Percentiles rank a stretch among this genome's conserved stretches.
Conservation (phyloP, 805 yeast genomes). For the Hanseniaspora taiwanica region DNA sequence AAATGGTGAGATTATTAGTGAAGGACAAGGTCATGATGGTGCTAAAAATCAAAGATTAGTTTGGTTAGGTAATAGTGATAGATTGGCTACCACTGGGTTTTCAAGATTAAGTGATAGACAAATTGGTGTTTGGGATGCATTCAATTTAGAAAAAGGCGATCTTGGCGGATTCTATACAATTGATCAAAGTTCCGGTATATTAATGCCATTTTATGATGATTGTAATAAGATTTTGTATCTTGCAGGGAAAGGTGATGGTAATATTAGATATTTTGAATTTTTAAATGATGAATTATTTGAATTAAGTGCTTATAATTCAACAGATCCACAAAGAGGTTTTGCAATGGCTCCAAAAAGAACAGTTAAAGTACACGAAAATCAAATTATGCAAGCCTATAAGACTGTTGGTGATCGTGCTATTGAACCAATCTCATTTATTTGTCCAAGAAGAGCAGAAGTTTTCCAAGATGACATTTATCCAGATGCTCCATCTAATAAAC, state of each 20-base stretch:
- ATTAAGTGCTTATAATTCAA: conserved; percentile 78
- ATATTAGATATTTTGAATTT: conserved; percentile 85
- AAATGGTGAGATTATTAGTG: conserved; percentile 52
- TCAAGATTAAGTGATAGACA: conserved; percentile 89
- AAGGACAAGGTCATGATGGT: conserved; percentile 85
- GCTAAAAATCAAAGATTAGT: conserved; percentile 80
- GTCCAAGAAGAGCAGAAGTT: conserved; percentile 86
- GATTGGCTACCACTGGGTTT: conserved; percentile 89
- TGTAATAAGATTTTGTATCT: conserved; percentile 67
- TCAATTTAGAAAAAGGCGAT: conserved; percentile 63
- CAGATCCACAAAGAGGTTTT: conserved; percentile 92
- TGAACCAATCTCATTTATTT: conserved; percentile 86
- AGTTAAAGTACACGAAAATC: conserved; percentile 72
- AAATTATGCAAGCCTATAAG: conserved; percentile 70
- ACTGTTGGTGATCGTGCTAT: conserved; percentile 73
- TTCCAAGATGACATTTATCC: conserved; percentile 92
- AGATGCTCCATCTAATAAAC: conserved; percentile 67
- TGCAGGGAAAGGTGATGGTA: conserved; percentile 98
- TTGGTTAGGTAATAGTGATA: conserved; percentile 81
- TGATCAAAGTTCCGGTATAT: conserved; percentile 85
- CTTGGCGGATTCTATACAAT: conserved; percentile 78
- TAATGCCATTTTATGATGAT: conserved; percentile 84
- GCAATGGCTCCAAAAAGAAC: conserved; percentile 77
- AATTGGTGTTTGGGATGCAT: conserved; percentile 84
- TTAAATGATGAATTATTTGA: conserved; percentile 66